Conservation (phyloP, 306 rosid genomes). For the Trichosanthes cucumerina region DNA sequence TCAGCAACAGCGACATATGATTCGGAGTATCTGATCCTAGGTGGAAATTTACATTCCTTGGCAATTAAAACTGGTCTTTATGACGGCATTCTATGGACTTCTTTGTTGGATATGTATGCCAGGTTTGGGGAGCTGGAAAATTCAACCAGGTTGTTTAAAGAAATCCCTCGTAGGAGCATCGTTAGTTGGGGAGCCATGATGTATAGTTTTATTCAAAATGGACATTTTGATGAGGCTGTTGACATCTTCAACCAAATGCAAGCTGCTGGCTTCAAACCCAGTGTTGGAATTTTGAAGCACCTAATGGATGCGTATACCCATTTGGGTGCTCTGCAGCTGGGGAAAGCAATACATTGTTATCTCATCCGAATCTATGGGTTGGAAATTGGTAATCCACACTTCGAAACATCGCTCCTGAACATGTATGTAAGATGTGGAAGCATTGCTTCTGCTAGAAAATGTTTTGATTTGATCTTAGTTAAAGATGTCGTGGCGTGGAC, state of each 20-base stretch:
- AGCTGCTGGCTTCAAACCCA: slow-evolving; percentile 17
- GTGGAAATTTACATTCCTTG: slow-evolving; percentile 31
- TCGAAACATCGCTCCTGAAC: slow-evolving; percentile 42
- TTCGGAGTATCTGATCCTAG: slow-evolving; percentile 22
- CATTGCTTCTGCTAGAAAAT: slow-evolving; percentile 27
- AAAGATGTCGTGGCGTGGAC: slow-evolving; percentile 53
- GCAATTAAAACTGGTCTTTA: slow-evolving; percentile 32
- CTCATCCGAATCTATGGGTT: slow-evolving; percentile 22
- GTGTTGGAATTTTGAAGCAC: slow-evolving; percentile 30
- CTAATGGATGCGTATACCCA: slow-evolving; percentile 43
- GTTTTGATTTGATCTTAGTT: slow-evolving; percentile 22
- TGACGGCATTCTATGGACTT: slow-evolving; percentile 34
- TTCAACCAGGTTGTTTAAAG: slow-evolving; percentile 27
- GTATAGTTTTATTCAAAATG: slow-evolving; percentile 43
- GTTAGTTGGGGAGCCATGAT: slow-evolving; percentile 45
- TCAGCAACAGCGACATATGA: slow-evolving; percentile 30
- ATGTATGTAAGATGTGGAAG: slow-evolving; percentile 45
- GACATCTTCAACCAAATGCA: slow-evolving; percentile 34
- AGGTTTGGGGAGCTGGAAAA: slow-evolving; percentile 30
- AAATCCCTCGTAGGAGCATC: slow-evolving; percentile 21
- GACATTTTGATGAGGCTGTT: slow-evolving; percentile 29
- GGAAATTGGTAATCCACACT: slow-evolving; percentile 9
- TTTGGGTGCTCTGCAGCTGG: slow-evolving; percentile 43
- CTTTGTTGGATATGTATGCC: slow-evolving; percentile 42
- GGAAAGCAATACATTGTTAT: slow-evolving; percentile 33